Evolutionary conservation across 2,329 filamentous ascomycete genomes (phyloP).

Genomic region (Colletotrichum lentis): DNA sequence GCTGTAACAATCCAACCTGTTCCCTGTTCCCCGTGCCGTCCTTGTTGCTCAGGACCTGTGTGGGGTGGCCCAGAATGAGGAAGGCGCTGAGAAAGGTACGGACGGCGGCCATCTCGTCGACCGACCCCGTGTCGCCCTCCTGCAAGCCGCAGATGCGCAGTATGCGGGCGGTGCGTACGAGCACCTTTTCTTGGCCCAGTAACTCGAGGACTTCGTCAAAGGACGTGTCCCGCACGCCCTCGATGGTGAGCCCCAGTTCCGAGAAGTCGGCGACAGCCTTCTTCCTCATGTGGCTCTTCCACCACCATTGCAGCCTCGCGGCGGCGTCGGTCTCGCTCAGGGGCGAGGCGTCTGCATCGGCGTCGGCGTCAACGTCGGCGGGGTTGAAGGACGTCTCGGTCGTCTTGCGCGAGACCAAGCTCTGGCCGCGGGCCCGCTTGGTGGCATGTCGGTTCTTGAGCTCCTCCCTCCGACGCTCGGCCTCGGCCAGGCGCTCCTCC

Average conservation of each 20-base stretch:
- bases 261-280: conserved; percentile 71
- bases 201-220: conserved; percentile 79
- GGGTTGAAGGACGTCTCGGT: conserved; percentile 57
- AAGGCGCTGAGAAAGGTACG: conserved; percentile 83
- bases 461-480: conserved; percentile 74
- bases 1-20: conserved; percentile 58
- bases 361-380: conserved; percentile 52
- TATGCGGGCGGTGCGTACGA: conserved; percentile 71
- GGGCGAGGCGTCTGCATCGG: conserved; percentile 39
- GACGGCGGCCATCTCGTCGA: conserved; percentile 74
- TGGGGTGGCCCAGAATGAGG: conserved; percentile 80
- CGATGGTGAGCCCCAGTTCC: conserved; percentile 72
- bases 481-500: conserved; percentile 81
- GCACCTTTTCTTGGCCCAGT: conserved; percentile 71
- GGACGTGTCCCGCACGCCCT: conserved; percentile 72
- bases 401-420: conserved; percentile 60
- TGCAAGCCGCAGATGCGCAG: conserved; percentile 74
- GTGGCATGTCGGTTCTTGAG: conserved; percentile 63
- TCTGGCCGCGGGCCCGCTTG: conserved; percentile 63
- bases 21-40: conserved; percentile 66
- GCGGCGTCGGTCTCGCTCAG: conserved; percentile 70
- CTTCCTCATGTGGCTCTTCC: conserved; percentile 67
- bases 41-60: conserved; percentile 79
- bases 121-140: conserved; percentile 69
- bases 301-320: conserved; percentile 73